Conservation (phyloP, 2,329 filamentous ascomycete species). For the Epichloe glyceriae region DNA sequence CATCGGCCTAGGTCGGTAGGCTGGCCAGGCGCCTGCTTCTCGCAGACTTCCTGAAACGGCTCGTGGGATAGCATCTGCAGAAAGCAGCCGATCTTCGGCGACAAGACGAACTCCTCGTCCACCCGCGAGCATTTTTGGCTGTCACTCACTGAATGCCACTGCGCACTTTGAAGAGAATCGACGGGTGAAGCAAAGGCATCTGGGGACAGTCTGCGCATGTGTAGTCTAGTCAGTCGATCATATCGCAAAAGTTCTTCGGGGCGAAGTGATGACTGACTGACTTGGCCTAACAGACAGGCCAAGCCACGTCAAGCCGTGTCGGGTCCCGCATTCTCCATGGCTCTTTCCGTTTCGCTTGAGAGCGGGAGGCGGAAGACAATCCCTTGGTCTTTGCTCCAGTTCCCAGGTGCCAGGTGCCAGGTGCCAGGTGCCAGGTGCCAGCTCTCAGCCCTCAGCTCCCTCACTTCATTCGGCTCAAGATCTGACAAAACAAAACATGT, state of each 20-base stretch:
- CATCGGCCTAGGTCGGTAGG: neutral
- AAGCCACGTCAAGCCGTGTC: constrained; percentile 6
- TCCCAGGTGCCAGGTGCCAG: neutral
- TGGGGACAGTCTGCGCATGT: neutral
- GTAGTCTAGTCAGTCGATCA: neutral
- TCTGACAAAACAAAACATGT: constrained; percentile 3
- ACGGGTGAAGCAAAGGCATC: neutral
- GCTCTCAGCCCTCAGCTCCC: neutral
- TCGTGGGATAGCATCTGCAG: neutral
- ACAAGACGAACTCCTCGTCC: neutral
- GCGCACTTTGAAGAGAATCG: neutral
- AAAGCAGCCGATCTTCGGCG: neutral
- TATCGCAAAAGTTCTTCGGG: neutral
- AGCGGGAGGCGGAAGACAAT: neutral
- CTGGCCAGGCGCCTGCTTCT: neutral
- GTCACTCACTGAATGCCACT: neutral
- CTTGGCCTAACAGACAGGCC: neutral
- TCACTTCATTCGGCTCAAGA: neutral
- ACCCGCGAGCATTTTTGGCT: neutral
- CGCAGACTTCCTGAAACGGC: neutral
- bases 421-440: neutral
- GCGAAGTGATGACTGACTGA: neutral
- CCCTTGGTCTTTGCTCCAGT: constrained; percentile 1
- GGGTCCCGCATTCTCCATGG: constrained; percentile 2
- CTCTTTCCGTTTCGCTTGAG: constrained; percentile 6